Evolutionary conservation across 2,329 filamentous ascomycete species (phyloP), one percentile per base, ranked within the genome.

Genomic region (Beauveria varroae): DNA sequence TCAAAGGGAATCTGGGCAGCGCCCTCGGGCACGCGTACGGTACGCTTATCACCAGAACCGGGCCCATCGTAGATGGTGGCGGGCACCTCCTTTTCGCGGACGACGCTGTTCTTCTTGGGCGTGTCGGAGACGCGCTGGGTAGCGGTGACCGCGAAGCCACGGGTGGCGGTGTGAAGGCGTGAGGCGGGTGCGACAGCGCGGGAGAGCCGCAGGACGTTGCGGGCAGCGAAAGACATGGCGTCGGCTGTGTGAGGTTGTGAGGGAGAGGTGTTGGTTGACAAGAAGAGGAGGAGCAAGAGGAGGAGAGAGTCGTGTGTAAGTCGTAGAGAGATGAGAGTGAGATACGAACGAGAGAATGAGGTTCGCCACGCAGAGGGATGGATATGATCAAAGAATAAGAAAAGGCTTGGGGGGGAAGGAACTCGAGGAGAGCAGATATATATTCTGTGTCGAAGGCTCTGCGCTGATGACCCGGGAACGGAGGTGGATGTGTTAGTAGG

Each of bases 81-180:
- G 30, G 82, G 81, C 18, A 85, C 74, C 68, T 84, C 80, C 66
- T 80, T 81, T 74, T 85, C 81, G 64, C 78, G 79, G 64, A 85
- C 79, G 14, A 82, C 79, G 62, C 79, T 80, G 67, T 77, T 79
- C 70, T 79, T 82, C 65, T 74, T 75, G 49, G 70, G 63, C n/a
- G 74, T 75, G 66, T 76, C 73, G 53, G 71, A 68, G 40, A 76
- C 73, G 61, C 68, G 69, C 63, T 66, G 67, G 64, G 66, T 49
- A 49, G 67, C 65, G 14, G 72, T 70, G 64, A 64, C 65, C 20
- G 74, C 73, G 65, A 76, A 74, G 37, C 65, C 64, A 49, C 67
- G 64, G 62, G 66, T 66, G 44, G 64, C 65, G 60, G 68, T 14
- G 22, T 28, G 47, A 20, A 50, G 52, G 34, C 62, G 63, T 28